These are phyloP conservation scores for Verticillium nonalfalfae DNA, from an alignment of 2,329 filamentous ascomycete species.

Conservation along the genomic window DNA sequence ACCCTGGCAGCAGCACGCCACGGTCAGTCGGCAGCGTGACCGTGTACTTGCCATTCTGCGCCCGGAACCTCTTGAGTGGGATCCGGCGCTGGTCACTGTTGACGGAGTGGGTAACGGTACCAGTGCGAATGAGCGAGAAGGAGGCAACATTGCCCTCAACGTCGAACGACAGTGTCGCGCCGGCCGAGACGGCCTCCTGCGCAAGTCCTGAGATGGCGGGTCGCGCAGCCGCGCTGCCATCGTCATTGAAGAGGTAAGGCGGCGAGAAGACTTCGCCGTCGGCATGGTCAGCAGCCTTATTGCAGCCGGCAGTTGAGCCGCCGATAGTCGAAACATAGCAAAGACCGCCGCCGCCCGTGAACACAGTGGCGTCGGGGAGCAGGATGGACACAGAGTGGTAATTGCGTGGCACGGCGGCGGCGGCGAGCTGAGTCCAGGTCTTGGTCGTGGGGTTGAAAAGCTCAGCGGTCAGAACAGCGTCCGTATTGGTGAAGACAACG, in stretches of 20 bases:
- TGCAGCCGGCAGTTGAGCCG: slow-evolving; percentile 21
- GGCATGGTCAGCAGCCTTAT: slow-evolving; percentile 40
- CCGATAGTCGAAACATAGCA: slow-evolving; percentile 26
- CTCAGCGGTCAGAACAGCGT: slow-evolving; percentile 34
- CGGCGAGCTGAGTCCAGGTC: slow-evolving; percentile 28
- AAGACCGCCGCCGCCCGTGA: slow-evolving; percentile 45
- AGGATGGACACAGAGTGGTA: slow-evolving; percentile 45
- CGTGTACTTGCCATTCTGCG: slow-evolving; percentile 24
- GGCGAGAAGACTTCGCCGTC: slow-evolving; percentile 51
- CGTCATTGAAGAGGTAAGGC: slow-evolving; percentile 43
- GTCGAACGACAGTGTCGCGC: slow-evolving; percentile 13
- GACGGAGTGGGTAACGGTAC: slow-evolving; percentile 46
- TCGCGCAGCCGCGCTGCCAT: slow-evolving; percentile 30
- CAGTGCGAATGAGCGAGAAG: slow-evolving; percentile 40
- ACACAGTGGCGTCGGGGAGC: slow-evolving; percentile 41
- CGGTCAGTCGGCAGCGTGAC: slow-evolving; percentile 37
- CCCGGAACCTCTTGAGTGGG: slow-evolving; percentile 24
- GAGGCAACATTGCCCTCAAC: slow-evolving; percentile 14
- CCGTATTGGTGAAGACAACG: slow-evolving; percentile 36
- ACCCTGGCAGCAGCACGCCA: slow-evolving; percentile 44
- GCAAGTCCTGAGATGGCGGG: slow-evolving; percentile 32
- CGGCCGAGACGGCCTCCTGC: slow-evolving; percentile 16
- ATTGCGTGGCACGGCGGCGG: slow-evolving; percentile 32
- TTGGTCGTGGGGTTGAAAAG: slow-evolving; percentile 36
- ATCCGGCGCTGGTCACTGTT: slow-evolving; percentile 53